Evolutionary conservation across 2,329 filamentous ascomycete genomes (phyloP).

Genomic region (Cladosporium colombiae): DNA sequence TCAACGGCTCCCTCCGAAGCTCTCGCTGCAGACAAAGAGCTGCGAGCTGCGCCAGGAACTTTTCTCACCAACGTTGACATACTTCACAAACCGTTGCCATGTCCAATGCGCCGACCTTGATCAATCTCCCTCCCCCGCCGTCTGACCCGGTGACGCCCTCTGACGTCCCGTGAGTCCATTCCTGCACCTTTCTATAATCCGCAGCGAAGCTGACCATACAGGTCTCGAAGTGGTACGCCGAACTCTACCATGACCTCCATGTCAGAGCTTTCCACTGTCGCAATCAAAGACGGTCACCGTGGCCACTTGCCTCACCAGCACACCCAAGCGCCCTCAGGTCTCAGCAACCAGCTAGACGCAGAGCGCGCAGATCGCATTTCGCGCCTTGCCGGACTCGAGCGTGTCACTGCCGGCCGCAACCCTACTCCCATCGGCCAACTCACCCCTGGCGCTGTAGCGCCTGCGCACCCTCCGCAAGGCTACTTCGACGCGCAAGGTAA

Average conservation of each 20-base stretch:
- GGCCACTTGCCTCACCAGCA: constrained; percentile 69
- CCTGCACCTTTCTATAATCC: constrained; percentile 27
- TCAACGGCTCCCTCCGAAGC: not conserved
- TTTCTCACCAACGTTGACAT: not conserved
- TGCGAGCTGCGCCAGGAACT: not conserved
- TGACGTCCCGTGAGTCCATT: constrained; percentile 74
- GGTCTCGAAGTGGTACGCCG: constrained; percentile 72
- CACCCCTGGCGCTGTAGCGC: constrained; percentile 49
- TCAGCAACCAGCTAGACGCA: constrained; percentile 69
- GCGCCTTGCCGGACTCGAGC: constrained; percentile 86
- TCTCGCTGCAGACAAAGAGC: not conserved
- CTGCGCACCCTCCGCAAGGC: constrained; percentile 54
- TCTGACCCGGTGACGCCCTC: constrained; percentile 84
- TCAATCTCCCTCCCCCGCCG: constrained; percentile 79
- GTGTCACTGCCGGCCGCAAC: constrained; percentile 73
- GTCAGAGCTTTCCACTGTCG: constrained; percentile 86
- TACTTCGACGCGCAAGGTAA: constrained; percentile 81
- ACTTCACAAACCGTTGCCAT: constrained; percentile 26
- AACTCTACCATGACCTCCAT: constrained; percentile 91
- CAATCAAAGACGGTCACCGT: constrained; percentile 94
- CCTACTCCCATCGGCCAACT: constrained; percentile 42
- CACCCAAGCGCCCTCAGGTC: constrained; percentile 55
- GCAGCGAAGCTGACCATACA: constrained; percentile 20
- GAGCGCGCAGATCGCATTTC: constrained; percentile 95
- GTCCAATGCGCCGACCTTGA: constrained; percentile 64